Evolutionary conservation across 331 rosid species (phyloP).

Genomic region (Pyracantha coccinea): DNA sequence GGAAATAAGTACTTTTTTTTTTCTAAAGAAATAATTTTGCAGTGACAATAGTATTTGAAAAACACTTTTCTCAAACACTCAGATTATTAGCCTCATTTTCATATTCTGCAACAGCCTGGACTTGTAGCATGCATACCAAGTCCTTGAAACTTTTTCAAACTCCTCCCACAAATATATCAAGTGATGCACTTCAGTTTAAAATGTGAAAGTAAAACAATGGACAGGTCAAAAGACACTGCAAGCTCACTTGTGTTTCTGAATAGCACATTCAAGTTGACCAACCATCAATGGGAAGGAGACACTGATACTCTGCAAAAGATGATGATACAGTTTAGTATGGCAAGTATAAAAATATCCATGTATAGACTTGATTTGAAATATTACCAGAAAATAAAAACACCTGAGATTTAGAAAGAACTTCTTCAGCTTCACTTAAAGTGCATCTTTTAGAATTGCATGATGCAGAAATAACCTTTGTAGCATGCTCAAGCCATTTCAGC

Average conservation of each 20-base stretch:
- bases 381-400: constrained; percentile 18
- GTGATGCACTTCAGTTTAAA: neutral
- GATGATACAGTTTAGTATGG: constrained; percentile 18
- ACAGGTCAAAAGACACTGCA: neutral
- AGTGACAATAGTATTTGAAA: no score
- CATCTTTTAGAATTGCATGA: constrained; percentile 37
- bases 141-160: no score
- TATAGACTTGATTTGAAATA: neutral
- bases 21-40: no score
- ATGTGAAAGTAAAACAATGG: neutral
- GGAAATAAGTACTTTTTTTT: neutral
- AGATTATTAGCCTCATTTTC: no score
- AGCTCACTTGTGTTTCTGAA: constrained; percentile 67
- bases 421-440: constrained; percentile 61
- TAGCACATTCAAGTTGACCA: constrained; percentile 58
- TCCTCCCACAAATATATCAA: neutral
- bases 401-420: constrained; percentile 48
- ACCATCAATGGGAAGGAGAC: constrained; percentile 41
- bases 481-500: constrained; percentile 69
- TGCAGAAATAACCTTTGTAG: constrained; percentile 45
- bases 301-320: constrained; percentile 47
- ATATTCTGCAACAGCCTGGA: no score
- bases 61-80: no score
- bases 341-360: neutral
- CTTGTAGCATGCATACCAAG: no score